Conservation (phyloP, 345 rosid genomes). For the Clarkia xantiana region DNA sequence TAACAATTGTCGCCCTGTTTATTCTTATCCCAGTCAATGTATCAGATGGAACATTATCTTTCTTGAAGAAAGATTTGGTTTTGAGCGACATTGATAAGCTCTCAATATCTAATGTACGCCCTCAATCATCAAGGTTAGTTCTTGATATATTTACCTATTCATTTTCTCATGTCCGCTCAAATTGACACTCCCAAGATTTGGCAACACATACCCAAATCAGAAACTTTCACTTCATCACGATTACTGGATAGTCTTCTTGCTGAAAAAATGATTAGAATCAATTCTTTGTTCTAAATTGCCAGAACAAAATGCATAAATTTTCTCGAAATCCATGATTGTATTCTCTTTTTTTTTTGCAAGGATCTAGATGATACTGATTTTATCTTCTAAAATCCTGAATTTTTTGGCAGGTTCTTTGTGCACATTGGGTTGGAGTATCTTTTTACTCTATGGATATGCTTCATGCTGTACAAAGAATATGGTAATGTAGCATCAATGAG, state of each 20-base stretch:
- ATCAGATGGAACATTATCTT: slow-evolving; percentile 71
- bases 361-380: background rate
- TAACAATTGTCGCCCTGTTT: slow-evolving; percentile 54
- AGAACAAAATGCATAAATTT: no score
- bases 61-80: slow-evolving; percentile 72
- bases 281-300: no score
- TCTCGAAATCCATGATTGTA: no score
- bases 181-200: no score
- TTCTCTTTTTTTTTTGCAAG: background rate
- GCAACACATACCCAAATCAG: no score
- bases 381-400: background rate
- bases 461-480: slow-evolving; percentile 81
- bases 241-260: no score
- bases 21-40: slow-evolving; percentile 90
- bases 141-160: background rate
- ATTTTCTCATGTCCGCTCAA: background rate
- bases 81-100: slow-evolving; percentile 84
- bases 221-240: no score
- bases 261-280: no score
- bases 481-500: slow-evolving; percentile 64
- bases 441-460: slow-evolving; percentile 74
- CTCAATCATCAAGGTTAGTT: slow-evolving; percentile 59
- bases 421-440: slow-evolving; percentile 79
- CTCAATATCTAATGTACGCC: slow-evolving; percentile 83
- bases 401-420: slow-evolving; percentile 60